These are phyloP conservation scores for Claviceps sp. DNA, from an alignment of 2,329 filamentous ascomycete species.

Conservation along the genomic window DNA sequence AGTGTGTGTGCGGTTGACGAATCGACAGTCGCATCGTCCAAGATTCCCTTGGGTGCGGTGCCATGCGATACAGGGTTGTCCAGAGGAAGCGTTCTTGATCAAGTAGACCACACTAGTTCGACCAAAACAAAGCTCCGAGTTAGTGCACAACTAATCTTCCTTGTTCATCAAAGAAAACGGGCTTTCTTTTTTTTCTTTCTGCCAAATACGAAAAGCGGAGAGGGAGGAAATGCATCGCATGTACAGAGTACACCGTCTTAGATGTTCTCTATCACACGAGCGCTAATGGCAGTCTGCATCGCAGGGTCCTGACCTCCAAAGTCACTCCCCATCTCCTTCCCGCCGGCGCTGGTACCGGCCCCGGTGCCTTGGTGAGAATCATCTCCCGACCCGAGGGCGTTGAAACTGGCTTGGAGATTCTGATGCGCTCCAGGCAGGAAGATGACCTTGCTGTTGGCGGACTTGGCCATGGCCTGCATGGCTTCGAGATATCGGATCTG, in stretches of 20 bases:
- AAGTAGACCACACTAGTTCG: constrained; percentile 23
- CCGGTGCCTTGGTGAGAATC: constrained; percentile 12
- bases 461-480: constrained; percentile 98
- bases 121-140: constrained; percentile 15
- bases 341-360: constrained; percentile 35
- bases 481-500: constrained; percentile 96
- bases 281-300: constrained; percentile 71
- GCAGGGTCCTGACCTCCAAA: constrained; percentile 42
- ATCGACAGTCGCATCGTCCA: constrained; percentile 4
- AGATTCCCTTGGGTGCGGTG: constrained; percentile 8
- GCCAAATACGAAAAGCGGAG: no score
- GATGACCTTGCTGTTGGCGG: constrained; percentile 77
- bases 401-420: constrained; percentile 36
- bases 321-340: constrained; percentile 31
- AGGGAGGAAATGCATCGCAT: no score
- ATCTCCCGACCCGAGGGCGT: constrained; percentile 26
- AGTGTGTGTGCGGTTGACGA: no score
- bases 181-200: no score
- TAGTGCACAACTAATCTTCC: constrained; percentile 11
- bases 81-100: constrained; percentile 10
- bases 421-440: constrained; percentile 55
- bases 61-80: constrained; percentile 6
- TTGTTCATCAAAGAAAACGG: not conserved
- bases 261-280: constrained; percentile 75
- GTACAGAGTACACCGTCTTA: constrained; percentile 27